Evolutionary conservation across 2,329 filamentous ascomycete genomes (phyloP), one percentile per base, ranked within the genome.

Genomic region (Didymellaceae sp.): DNA sequence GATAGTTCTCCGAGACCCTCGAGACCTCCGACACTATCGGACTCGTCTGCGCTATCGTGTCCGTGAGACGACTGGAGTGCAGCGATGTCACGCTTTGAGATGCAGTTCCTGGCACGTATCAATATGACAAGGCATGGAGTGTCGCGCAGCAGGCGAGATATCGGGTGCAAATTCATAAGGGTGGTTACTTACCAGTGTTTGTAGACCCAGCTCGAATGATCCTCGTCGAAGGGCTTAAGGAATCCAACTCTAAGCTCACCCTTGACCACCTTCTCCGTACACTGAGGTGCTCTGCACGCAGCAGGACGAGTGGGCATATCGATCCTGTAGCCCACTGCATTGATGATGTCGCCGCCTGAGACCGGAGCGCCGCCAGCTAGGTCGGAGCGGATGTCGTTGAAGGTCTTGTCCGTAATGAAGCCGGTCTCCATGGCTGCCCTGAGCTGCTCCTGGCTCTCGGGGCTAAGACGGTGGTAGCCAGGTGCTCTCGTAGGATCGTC

Each of bases 211-310:
- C 10, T 28, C 26, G 26, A 28, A 13, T 28, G 26, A 5, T 28
- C 26, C n/a, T 13, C 26, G n/a, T 28, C 26, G 11, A 82, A 82
- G 65, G 85, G 79, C 1, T 77, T 60, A 54, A 28, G 46, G 65
- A 5, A 30, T 31, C 6, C 26, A 13, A 28, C 26, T 13, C 26
- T 28, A 5, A 28, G 11, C 26, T 28, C 6, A 13, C 87, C 90
- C 74, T 96, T 96, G n/a, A 65, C 57, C 66, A 96, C 89, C 74
- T 95, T 96, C 6, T 86, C 80, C 72, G 89, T 89, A 79, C 92
- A 96, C 54, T 84, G 78, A 5, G 77, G 79, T 67, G 86, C 86
- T 55, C 86, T 81, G 75, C 92, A 97, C 46, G 77, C 82, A 37
- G 91, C 89, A 45, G 46, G 59, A 31, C 51, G 47, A 11, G 38